Evolutionary conservation across 257 asterid species (phyloP), one percentile per base, ranked within the genome.

Genomic region (Verbena officinalis): DNA sequence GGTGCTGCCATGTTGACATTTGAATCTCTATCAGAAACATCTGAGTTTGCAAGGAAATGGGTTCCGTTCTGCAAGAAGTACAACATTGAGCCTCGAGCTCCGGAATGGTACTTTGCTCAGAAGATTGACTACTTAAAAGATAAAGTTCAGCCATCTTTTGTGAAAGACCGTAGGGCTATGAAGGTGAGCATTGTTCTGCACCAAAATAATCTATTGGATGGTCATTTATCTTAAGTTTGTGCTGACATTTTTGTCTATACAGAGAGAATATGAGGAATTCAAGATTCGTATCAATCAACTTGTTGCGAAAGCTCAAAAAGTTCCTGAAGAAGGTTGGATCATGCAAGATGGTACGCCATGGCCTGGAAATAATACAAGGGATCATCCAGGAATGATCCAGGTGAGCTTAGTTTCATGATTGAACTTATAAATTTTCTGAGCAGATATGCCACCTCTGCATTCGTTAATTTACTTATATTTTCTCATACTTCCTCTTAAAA

Each of bases 91-190:
- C 98, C 98, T 58, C 84, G 98, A 63, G 98, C 98, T 66, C 98
- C 98, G 9, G 98, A 91, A 71, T 91, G 98, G 98, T 91, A 91
- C 77, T 91, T 91, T 34, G 17, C 86, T 56, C 98, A 72, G 83
- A 91, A 91, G 84, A 76, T 91, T 67, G 98, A 91, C 75, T 91
- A 88, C 82, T 77, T 88, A 62, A 88, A 89, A 78, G 95, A 91
- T 70, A 91, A 84, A 79, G 96, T 91, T 73, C 95, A 91, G 56
- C 87, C 98, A 66, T 81, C 95, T 51, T 91, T 91, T 73, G 98
- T 88, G 38, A 91, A 89, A 77, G 98, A 91, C 22, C 96, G 98
- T 52, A 79, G 98, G 79, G 98, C 98, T 50, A 91, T 91, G 98
- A 91, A 91, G 96, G 98, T 91, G 62, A 64, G 74, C 34, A 4